phyloP scores from a whole-genome alignment of 768 basidiomycete species.

The Inosperma sp. region DNA sequence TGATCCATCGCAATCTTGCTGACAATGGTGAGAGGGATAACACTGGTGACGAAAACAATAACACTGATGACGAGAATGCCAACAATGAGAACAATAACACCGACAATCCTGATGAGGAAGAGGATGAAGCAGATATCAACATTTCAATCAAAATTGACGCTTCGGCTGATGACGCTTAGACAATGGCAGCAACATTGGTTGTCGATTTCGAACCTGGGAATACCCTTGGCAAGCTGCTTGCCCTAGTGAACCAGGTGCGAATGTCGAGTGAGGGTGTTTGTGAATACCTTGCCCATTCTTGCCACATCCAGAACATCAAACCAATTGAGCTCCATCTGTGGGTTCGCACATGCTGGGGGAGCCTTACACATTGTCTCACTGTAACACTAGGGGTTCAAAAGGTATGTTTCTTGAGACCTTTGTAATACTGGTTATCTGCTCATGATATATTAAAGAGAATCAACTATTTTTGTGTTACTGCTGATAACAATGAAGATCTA shows the following conservation, averaged over 20 bases:
- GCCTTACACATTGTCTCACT: slow-evolving; percentile 15
- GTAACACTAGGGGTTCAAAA: slow-evolving; percentile 9
- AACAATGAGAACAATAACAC: slow-evolving; percentile 10
- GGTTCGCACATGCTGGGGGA: slow-evolving; percentile 17
- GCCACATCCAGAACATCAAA: slow-evolving; percentile 4
- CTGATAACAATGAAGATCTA: background rate
- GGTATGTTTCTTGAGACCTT: background rate
- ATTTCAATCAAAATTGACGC: slow-evolving; percentile 11
- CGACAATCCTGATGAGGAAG: slow-evolving; percentile 14
- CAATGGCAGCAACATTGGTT: slow-evolving; percentile 7
- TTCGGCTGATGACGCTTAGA: slow-evolving; percentile 5
- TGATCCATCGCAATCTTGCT: too few relatives aligned
- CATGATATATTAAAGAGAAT: background rate
- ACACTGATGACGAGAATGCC: slow-evolving; percentile 10
- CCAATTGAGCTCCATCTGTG: slow-evolving; percentile 13
- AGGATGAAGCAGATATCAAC: slow-evolving; percentile 16
- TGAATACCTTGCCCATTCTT: slow-evolving; percentile 9
- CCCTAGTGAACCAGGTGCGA: slow-evolving; percentile 16
- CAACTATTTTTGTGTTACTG: background rate
- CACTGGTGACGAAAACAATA: background rate
- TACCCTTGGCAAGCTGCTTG: slow-evolving; percentile 17
- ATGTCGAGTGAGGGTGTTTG: slow-evolving; percentile 9
- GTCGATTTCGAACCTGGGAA: slow-evolving; percentile 18
- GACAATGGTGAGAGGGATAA: too few relatives aligned
- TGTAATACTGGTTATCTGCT: background rate